Conservation (phyloP, 108 stramenopile species). For the Cyclotella baltica region DNA sequence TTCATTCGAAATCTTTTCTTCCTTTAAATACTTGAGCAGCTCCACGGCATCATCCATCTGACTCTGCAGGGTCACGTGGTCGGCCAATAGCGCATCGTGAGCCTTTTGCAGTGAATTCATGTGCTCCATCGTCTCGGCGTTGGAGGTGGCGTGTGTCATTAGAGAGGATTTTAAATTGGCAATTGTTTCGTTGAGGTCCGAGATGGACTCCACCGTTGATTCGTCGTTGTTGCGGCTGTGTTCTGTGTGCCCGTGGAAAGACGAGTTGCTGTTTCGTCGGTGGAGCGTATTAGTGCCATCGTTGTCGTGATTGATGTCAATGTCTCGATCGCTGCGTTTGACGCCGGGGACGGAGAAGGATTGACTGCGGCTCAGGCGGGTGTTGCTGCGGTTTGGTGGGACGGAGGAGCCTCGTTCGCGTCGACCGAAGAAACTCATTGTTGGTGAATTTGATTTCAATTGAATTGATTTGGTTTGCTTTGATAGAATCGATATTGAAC, state of each 20-base stretch:
- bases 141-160: conserved; percentile 35
- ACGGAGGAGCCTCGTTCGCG: too few relatives aligned
- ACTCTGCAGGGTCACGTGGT: conserved; percentile 33
- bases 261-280: too few relatives aligned
- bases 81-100: conserved; percentile 31
- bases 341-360: too few relatives aligned
- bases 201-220: conserved; percentile 19
- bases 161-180: conserved; percentile 29
- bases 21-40: conserved; percentile 48
- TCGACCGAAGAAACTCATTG: too few relatives aligned
- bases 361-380: too few relatives aligned
- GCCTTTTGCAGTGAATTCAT: conserved; percentile 35
- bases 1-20: conserved; percentile 36
- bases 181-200: conserved; percentile 39
- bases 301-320: too few relatives aligned
- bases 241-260: conserved; percentile 2
- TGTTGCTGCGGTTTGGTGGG: too few relatives aligned
- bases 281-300: too few relatives aligned
- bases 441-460: too few relatives aligned
- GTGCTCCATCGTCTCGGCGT: conserved; percentile 39
- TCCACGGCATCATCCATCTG: conserved; percentile 57
- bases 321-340: too few relatives aligned
- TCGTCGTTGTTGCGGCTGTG: not conserved
- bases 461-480: too few relatives aligned
- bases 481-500: too few relatives aligned